Base-by-base conservation (phyloP, 352 stramenopile genomes). In the Plasmopara halstedii region DNA sequence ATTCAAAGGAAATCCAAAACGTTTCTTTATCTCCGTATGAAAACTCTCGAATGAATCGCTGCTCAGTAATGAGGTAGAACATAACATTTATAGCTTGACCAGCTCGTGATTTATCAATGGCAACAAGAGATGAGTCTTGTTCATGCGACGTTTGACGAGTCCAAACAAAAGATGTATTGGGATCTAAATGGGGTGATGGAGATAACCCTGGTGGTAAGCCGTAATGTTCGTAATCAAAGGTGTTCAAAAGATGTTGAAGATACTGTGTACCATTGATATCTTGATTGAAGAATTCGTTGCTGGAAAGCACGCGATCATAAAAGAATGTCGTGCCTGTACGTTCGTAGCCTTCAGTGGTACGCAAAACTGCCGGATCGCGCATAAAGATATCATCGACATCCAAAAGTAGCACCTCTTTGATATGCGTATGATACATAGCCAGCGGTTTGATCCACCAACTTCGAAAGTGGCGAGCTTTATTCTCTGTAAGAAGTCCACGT, bases 321-420 rank as follows among this genome's bases (percentile, higher is more conserved):
- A 87, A 87, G 56, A 87, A 87, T 4, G 71, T 64, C 15, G 75
- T 85, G 6, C 72, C 70, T 19, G 51, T 77, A 7, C 32, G 26
- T 8, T 62, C 41, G 61, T 87, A 87, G 2, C 55, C 65, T 0
- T 50, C 42, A 2, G 52, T 69, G 9, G 50, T 46, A 1, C 66
- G 50, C 8, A 86, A 14, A 6, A 59, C 34, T 11, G 74, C 60
- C 1, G 70, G 70, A 36, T 22, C 33, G 6, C 33, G 33, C 33
- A 20, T 39, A 6, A 39, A 39, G 20, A 22, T 39, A 39, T 39
- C 33, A 17, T 39, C 15, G n/a, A 39, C 33, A 23, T 23, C 14
- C 6, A 39, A 6, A n/a, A 39, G 33, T 11, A 39, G 33, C 7
- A 39, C 15, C 14, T 20, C 33, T 20, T 39, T 39, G 9, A 39